Conservation (phyloP, 768 basidiomycete genomes). For the Steccherinum ochraceum region DNA sequence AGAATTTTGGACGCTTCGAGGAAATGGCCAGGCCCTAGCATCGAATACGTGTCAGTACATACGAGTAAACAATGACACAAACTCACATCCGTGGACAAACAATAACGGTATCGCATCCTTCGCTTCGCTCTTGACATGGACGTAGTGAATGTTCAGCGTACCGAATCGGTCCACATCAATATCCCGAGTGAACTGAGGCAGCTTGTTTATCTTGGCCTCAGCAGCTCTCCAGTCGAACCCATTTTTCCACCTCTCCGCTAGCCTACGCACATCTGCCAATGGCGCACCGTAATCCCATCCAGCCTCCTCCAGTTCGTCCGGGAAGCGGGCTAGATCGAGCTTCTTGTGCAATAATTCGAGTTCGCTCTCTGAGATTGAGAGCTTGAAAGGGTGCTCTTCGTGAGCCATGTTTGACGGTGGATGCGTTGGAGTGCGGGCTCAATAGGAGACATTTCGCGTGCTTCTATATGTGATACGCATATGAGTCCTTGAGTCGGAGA, state of each 20-base stretch:
- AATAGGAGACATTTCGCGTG: too few relatives aligned
- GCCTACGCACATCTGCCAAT: conserved; percentile 20
- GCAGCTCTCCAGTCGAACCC: conserved; percentile 25
- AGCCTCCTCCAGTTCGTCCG: conserved; percentile 50
- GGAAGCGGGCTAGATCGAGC: conserved; percentile 42
- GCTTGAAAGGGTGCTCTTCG: conserved; percentile 43
- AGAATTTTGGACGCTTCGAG: conserved; percentile 52
- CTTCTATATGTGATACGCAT: too few relatives aligned
- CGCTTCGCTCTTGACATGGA: conserved; percentile 25
- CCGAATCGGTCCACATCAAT: conserved; percentile 27
- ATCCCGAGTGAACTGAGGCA: conserved; percentile 30
- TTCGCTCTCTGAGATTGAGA: conserved; percentile 37
- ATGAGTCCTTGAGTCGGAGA: too few relatives aligned
- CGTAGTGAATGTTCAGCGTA: conserved; percentile 28
- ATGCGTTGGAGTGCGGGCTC: too few relatives aligned
- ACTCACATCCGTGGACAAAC: conserved; percentile 56
- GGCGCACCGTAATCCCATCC: conserved; percentile 44
- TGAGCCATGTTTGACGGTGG: too few relatives aligned
- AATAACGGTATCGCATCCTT: conserved; percentile 49
- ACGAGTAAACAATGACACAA: conserved; percentile 1
- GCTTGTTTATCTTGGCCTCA: conserved; percentile 25
- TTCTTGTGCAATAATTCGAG: conserved; percentile 37
- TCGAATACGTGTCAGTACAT: neutral
- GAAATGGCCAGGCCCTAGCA: conserved; percentile 56
- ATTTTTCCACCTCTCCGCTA: conserved; percentile 22